These are phyloP conservation scores for Coemansia sp. DNA, from an alignment of 192 early-diverging fungal genomes.

Conservation along the genomic window DNA sequence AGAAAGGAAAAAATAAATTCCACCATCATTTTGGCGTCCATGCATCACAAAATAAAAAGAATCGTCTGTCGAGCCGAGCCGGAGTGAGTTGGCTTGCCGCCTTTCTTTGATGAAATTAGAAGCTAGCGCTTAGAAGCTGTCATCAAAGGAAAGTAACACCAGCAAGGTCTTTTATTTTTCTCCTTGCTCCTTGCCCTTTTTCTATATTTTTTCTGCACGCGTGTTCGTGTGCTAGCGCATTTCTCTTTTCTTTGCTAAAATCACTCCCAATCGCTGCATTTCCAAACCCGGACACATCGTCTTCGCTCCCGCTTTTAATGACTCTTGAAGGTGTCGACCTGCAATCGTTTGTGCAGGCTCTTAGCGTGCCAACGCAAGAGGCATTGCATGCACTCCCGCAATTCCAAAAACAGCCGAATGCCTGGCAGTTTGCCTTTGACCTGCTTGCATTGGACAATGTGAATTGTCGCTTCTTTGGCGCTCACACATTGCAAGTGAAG, in stretches of 20 bases:
- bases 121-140: no score
- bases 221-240: no score
- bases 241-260: neutral
- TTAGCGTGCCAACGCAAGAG: constrained; percentile 48
- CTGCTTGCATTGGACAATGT: constrained; percentile 30
- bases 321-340: constrained; percentile 38
- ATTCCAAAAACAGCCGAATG: constrained; percentile 39
- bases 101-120: no score
- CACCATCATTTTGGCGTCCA: neutral
- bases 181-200: no score
- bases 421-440: constrained; percentile 51
- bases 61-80: no score
- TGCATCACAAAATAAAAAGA: neutral
- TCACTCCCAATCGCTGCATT: neutral
- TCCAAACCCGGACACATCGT: neutral
- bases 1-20: neutral
- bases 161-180: no score
- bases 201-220: no score
- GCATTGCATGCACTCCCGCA: constrained; percentile 41
- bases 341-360: constrained; percentile 43
- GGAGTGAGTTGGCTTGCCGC: no score
- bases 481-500: constrained; percentile 48
- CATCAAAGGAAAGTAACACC: no score
- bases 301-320: constrained; percentile 18
- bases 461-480: constrained; percentile 53